These are phyloP conservation scores for Starmera pachycereana DNA, from an alignment of 805 yeast species.

Conservation along the genomic window DNA sequence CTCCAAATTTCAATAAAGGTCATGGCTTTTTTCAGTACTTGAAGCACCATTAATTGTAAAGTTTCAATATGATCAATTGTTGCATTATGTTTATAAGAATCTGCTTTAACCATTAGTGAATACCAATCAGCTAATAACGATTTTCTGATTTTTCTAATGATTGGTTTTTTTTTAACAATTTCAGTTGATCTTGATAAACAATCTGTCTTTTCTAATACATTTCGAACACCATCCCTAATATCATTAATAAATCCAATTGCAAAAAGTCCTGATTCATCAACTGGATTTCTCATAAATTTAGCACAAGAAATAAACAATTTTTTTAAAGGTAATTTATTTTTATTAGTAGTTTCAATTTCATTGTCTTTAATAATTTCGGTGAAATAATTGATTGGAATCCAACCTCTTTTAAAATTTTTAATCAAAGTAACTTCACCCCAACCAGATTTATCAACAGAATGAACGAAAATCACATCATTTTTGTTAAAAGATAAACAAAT, in stretches of 20 bases:
- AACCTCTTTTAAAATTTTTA: conserved; percentile 55
- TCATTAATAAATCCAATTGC: conserved; percentile 35
- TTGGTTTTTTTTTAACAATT: conserved; percentile 51
- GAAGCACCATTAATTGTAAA: conserved; percentile 52
- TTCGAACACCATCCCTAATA: conserved; percentile 64
- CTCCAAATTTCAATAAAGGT: conserved; percentile 67
- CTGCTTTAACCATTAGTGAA: conserved; percentile 64
- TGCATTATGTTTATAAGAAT: conserved; percentile 58
- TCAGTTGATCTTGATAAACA: conserved; percentile 69
- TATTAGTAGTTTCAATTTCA: background rate
- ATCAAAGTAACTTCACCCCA: conserved; percentile 81
- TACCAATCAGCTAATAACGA: conserved; percentile 74
- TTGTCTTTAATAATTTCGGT: conserved; percentile 28
- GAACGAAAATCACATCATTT: conserved; percentile 67
- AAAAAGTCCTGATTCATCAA: conserved; percentile 31
- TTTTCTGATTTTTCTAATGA: conserved; percentile 56
- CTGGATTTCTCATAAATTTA: conserved; percentile 53
- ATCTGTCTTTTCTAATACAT: conserved; percentile 52
- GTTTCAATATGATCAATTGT: conserved; percentile 48
- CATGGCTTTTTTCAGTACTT: conserved; percentile 55
- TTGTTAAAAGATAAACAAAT: conserved; percentile 65
- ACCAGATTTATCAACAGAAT: conserved; percentile 69
- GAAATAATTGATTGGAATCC: conserved; percentile 83
- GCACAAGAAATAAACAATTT: conserved; percentile 55
- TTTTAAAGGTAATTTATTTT: conserved; percentile 39